These are phyloP conservation scores for Geotrichum candidum DNA, from an alignment of 1,139 yeast species.

Conservation along the genomic window DNA sequence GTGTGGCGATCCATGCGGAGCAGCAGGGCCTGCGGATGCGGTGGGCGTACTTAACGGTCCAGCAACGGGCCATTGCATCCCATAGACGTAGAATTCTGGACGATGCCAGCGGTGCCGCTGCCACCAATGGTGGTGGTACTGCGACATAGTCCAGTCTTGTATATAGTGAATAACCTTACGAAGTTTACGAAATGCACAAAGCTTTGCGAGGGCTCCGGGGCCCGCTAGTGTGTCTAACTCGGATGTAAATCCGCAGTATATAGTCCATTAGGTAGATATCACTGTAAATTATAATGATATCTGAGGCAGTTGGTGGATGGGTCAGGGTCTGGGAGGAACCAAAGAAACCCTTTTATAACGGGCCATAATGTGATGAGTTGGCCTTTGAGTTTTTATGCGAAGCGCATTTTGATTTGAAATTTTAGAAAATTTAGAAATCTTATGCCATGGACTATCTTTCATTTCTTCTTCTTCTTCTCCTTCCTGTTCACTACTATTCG, in stretches of 20 bases:
- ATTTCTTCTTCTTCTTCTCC: not conserved
- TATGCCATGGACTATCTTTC: not conserved
- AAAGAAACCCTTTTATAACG: not conserved
- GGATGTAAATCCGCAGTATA: not conserved
- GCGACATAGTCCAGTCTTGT: not conserved
- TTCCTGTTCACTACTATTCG: not conserved
- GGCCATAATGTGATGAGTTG: not conserved
- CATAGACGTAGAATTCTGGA: not conserved
- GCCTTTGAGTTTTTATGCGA: not conserved
- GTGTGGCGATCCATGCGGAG: not conserved
- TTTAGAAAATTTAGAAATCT: not conserved
- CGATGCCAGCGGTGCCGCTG: not conserved
- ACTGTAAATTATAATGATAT: too few relatives aligned
- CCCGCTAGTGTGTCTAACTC: not conserved
- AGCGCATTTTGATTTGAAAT: not conserved
- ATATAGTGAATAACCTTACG: not conserved
- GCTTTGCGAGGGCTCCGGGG: not conserved
- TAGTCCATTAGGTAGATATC: not conserved
- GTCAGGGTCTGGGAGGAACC: not conserved
- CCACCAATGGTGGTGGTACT: not conserved
- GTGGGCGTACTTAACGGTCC: not conserved
- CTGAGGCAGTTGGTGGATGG: not conserved
- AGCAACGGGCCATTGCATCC: not conserved
- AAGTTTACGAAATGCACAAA: not conserved
- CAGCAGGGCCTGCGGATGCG: not conserved